These are phyloP conservation scores for Escallonia herrerae DNA, from an alignment of 129 eudicot species.

Conservation along the genomic window DNA sequence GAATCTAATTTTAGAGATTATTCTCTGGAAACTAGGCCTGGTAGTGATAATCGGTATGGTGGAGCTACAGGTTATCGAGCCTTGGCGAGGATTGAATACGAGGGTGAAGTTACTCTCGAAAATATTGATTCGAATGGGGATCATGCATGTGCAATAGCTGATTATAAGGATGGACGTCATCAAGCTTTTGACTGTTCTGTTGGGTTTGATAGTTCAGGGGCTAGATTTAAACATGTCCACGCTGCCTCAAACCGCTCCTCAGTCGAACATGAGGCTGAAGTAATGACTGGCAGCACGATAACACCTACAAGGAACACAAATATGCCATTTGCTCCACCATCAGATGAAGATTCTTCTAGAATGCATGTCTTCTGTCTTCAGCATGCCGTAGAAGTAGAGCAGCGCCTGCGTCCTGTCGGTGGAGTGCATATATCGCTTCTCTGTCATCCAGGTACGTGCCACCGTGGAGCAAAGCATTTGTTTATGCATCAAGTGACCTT, in stretches of 20 bases:
- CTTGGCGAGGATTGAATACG: slow-evolving; percentile 10
- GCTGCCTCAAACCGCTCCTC: slow-evolving; percentile 20
- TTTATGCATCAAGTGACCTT: slow-evolving; percentile 1
- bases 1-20: slow-evolving; percentile 14
- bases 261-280: slow-evolving; percentile 10
- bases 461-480: no score
- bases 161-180: slow-evolving; percentile 12
- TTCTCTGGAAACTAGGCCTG: slow-evolving; percentile 6
- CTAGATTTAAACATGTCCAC: slow-evolving; percentile 17
- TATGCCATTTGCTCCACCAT: slow-evolving; percentile 22
- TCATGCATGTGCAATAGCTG: slow-evolving; percentile 13
- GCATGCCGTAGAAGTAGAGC: slow-evolving; percentile 81
- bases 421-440: slow-evolving; percentile 75
- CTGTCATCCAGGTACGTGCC: slow-evolving; percentile 82
- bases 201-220: slow-evolving; percentile 26
- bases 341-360: slow-evolving; percentile 88
- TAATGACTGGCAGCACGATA: slow-evolving; percentile 9
- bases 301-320: slow-evolving; percentile 12
- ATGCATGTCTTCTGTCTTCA: slow-evolving; percentile 90
- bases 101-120: slow-evolving; percentile 11
- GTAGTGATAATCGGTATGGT: slow-evolving; percentile 15
- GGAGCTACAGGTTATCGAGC: slow-evolving; percentile 6
- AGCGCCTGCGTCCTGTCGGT: slow-evolving; percentile 65
- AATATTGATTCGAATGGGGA: slow-evolving; percentile 16
- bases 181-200: slow-evolving; percentile 37